Base-by-base conservation (phyloP, 768 basidiomycete species). In the Boletus coccyginus region DNA sequence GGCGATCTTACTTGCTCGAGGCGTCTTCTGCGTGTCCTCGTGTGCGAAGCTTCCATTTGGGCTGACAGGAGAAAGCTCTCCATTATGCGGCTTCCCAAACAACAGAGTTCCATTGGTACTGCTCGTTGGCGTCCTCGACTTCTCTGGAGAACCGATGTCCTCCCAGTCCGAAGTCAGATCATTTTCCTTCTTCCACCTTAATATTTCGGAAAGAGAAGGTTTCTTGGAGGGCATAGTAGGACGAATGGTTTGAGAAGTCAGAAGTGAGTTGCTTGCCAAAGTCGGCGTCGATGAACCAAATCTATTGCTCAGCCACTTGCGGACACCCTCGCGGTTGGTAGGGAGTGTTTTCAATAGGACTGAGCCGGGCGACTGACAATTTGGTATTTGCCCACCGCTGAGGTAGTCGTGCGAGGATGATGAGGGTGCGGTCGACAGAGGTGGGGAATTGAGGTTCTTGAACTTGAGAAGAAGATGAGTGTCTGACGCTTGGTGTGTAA, bases 251-350 rank as follows among this genome's bases (percentile, higher is more conserved):
- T 64, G 62, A 57, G 64, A 62, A 70, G 69, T 59, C 31, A 74
- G 58, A 29, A 73, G 62, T 17, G 75, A 66, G 3, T 76, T 73
- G 7, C 75, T 72, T 50, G 70, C 66, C 27, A 75, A 68, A 50
- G 77, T 68, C 3, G 76, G 73, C 9, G 77, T 65, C 35, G 75
- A 76, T 3, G 81, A 74, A 8, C 80, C 72, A 55, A 82, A 81
- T 69, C 83, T 84, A 45, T 70, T 83, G 60, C 76, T 87, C 43
- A 92, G 69, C 90, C 90, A 92, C 63, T 87, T 89, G 70, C 85
- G 87, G 27, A 92, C 90, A 24, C 85, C 90, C 50, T 89, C 86
- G 19, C 88, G 77, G 19, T 83, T 90, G 69, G 83, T 89, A 2
- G 90, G 90, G 46, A 92, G 74, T 78, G 39, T 71, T 66, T 65